A percentile compares a stretch with the other conserved stretches of the same genome.
These are phyloP conservation scores for Nymphaea thermarum DNA, from an alignment of 164 flowering plant species.

Conservation along the genomic window DNA sequence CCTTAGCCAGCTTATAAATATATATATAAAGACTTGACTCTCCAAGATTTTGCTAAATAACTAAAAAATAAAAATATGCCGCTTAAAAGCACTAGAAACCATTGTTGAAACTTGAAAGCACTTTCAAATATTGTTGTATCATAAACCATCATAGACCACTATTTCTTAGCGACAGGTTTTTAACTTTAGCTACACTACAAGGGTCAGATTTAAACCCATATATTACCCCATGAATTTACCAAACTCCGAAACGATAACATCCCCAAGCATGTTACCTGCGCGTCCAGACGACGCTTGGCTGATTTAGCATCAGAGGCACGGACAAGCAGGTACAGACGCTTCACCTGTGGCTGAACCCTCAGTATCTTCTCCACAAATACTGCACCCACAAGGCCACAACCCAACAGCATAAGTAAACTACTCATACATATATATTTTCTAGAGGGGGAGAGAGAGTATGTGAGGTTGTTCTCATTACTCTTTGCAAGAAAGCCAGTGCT, in stretches of 20 bases:
- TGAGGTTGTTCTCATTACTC: slow-evolving; percentile 19
- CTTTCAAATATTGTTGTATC: no score
- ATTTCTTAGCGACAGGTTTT: background rate
- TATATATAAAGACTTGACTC: no score
- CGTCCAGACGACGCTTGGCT: slow-evolving; percentile 40
- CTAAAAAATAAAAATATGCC: no score
- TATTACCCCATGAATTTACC: background rate
- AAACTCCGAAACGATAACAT: background rate
- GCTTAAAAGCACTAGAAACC: no score
- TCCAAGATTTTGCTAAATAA: no score
- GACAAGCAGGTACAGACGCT: slow-evolving; percentile 41
- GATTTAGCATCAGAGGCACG: slow-evolving; percentile 34
- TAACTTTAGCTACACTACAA: background rate
- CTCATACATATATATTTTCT: background rate
- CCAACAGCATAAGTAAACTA: background rate
- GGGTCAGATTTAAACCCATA: background rate
- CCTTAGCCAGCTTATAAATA: no score
- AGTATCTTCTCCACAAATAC: slow-evolving; percentile 59
- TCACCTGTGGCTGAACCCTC: slow-evolving; percentile 51
- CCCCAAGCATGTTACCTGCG: background rate
- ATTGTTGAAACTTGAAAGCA: no score
- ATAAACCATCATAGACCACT: no score
- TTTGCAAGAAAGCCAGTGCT: slow-evolving; percentile 73
- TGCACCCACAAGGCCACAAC: slow-evolving; percentile 18
- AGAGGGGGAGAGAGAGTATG: slow-evolving; percentile 2